Percentiles rank a stretch among this genome's conserved stretches.
Evolutionary conservation across 208 protist species (phyloP).

Genomic region (Acanthamoeba triangularis): DNA sequence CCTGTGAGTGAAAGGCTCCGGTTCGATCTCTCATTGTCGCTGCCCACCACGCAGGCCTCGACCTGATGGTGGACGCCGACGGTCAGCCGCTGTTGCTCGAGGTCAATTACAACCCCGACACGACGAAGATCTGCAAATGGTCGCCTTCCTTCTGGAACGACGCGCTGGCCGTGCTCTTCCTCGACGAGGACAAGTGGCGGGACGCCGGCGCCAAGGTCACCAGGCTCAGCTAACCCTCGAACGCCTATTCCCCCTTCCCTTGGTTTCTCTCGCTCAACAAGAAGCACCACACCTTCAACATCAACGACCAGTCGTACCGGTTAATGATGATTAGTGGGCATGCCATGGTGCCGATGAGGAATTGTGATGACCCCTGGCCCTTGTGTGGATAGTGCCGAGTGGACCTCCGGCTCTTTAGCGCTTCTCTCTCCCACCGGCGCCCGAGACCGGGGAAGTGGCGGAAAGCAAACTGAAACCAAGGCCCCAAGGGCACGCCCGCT

Average conservation of each 20-base stretch:
- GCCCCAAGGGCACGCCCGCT: too few species aligned
- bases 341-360: background rate
- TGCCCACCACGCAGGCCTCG: background rate
- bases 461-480: background rate
- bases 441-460: background rate
- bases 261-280: too few species aligned
- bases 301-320: too few species aligned
- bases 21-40: background rate
- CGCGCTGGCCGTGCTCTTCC: constrained; percentile 34
- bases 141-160: constrained; percentile 69
- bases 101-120: constrained; percentile 67
- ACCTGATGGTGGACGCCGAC: constrained; percentile 10
- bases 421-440: background rate
- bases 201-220: constrained; percentile 8
- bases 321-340: too few species aligned
- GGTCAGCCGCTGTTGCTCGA: constrained; percentile 52
- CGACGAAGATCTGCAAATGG: constrained; percentile 66
- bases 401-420: background rate
- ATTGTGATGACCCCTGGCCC: background rate
- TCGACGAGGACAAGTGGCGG: constrained; percentile 55
- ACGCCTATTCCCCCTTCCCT: background rate
- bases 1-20: background rate
- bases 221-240: background rate
- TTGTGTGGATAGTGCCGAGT: background rate
- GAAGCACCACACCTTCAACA: too few species aligned